These are phyloP conservation scores for Phytophthora citrophthora DNA, from an alignment of 352 stramenopile species.

Conservation along the genomic window DNA sequence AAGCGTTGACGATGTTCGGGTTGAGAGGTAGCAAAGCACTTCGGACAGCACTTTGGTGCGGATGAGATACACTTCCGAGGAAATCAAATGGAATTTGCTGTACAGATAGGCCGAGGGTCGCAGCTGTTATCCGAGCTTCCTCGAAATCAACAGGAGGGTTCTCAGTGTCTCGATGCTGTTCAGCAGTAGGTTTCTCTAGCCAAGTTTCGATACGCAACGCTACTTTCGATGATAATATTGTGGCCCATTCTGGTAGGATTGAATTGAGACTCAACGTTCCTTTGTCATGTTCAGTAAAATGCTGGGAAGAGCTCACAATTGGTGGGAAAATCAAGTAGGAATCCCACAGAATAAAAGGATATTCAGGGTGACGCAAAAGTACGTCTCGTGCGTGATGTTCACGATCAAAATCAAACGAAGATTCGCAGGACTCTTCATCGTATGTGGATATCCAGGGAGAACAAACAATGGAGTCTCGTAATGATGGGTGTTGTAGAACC, in stretches of 20 bases:
- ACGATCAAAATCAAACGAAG: constrained; percentile 32
- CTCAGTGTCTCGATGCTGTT: not conserved
- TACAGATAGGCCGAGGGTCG: constrained; percentile 5
- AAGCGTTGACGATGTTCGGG: constrained; percentile 19
- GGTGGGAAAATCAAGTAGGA: constrained; percentile 2
- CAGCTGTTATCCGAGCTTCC: constrained; percentile 3
- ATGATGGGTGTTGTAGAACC: constrained; percentile 13
- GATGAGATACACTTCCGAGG: constrained; percentile 10
- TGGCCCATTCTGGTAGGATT: constrained; percentile 21
- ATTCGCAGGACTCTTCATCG: constrained; percentile 3
- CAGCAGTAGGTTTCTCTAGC: constrained; percentile 11
- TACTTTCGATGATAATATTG: constrained; percentile 11
- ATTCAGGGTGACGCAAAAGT: constrained; percentile 6
- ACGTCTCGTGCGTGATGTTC: constrained; percentile 15
- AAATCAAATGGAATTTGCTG: constrained; percentile 33
- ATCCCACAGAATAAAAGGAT: constrained; percentile 28
- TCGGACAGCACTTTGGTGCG: constrained; percentile 12
- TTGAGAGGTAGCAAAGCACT: constrained; percentile 19
- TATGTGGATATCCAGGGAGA: constrained; percentile 25
- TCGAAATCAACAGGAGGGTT: constrained; percentile 5
- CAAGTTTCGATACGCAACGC: constrained; percentile 24
- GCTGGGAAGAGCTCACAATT: not conserved
- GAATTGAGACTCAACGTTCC: not conserved
- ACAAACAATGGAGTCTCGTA: constrained; percentile 17
- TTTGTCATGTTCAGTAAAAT: not conserved